Conservation (phyloP, 2,329 filamentous ascomycete species). For the Aspergillus brasiliensis region DNA sequence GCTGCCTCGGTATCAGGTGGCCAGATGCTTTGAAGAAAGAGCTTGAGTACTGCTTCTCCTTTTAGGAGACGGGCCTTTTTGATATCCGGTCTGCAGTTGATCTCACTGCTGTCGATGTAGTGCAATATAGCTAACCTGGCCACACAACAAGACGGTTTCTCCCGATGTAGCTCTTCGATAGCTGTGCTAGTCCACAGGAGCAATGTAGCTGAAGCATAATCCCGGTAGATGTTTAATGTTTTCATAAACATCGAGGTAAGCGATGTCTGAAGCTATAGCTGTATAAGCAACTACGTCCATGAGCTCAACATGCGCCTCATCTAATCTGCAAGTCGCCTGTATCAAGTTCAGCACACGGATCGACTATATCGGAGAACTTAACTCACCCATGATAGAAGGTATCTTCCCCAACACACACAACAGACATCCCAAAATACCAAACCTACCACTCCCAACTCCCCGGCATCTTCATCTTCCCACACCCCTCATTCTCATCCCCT, state of each 20-base stretch:
- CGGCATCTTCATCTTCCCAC: slow-evolving; percentile 21
- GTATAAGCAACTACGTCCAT: too few relatives aligned
- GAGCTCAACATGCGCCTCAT: neutral
- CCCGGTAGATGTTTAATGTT: too few relatives aligned
- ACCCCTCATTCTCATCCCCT: neutral
- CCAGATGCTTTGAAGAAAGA: slow-evolving; percentile 38
- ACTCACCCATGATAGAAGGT: neutral
- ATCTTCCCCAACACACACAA: neutral
- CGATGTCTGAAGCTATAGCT: too few relatives aligned
- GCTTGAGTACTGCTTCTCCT: slow-evolving; percentile 30
- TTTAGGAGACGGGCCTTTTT: slow-evolving; percentile 28
- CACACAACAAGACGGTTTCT: too few relatives aligned
- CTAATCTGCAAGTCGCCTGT: neutral
- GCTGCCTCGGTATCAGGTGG: slow-evolving; percentile 29
- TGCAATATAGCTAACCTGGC: slow-evolving; percentile 30
- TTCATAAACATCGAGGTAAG: too few relatives aligned
- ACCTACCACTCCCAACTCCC: slow-evolving; percentile 26
- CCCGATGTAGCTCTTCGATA: too few relatives aligned
- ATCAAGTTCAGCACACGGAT: neutral
- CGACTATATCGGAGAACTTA: neutral
- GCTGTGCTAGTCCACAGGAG: too few relatives aligned
- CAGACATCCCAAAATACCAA: neutral
- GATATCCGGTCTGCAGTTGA: slow-evolving; percentile 35
- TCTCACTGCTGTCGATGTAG: slow-evolving; percentile 36
- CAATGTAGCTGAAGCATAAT: too few relatives aligned